A percentile compares a stretch with the other conserved stretches of the same genome.
Conservation (phyloP, 1,284 basidiomycete genomes). For the Trametes pubescens region DNA sequence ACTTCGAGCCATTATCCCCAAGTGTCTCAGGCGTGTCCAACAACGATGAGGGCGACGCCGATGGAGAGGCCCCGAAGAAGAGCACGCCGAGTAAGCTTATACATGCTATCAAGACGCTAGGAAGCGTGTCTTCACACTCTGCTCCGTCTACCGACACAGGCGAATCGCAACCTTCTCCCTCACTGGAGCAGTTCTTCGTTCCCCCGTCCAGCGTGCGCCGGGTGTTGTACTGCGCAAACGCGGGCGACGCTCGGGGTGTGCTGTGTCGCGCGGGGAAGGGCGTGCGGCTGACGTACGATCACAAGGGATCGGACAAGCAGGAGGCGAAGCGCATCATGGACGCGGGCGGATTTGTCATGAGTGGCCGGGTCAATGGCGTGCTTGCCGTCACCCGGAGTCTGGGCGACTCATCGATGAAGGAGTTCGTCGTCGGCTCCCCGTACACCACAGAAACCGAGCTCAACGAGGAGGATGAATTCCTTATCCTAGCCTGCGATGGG, state of each 20-base stretch:
- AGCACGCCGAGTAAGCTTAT: conserved; percentile 60
- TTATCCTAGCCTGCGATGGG: conserved; percentile 98
- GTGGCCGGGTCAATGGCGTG: conserved; percentile 97
- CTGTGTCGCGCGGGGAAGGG: conserved; percentile 91
- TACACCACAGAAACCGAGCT: conserved; percentile 98
- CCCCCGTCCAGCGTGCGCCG: conserved; percentile 66
- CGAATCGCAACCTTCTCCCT: conserved; percentile 17
- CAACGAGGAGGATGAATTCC: conserved; percentile 90
- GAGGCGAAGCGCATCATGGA: conserved; percentile 98
- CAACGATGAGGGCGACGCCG: conserved; percentile 29
- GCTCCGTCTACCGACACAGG: conserved; percentile 40
- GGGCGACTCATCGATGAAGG: conserved; percentile 99
- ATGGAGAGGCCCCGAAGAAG: conserved; percentile 44
- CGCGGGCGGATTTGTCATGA: conserved; percentile 98
- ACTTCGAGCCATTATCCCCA: conserved; percentile 42
- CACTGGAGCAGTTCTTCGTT: conserved; percentile 41
- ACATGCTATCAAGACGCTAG: conserved; percentile 64
- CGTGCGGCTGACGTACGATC: conserved; percentile 96
- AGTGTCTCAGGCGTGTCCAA: conserved; percentile 42
- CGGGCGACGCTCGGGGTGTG: conserved; percentile 92
- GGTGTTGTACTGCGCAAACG: conserved; percentile 96
- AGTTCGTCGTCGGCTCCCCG: conserved; percentile 97
- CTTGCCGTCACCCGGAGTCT: conserved; percentile 96
- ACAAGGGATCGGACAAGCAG: conserved; percentile 97
- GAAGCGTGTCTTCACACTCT: conserved; percentile 49